Conservation (phyloP, 148 eudicot genomes). For the Spergularia marina region DNA sequence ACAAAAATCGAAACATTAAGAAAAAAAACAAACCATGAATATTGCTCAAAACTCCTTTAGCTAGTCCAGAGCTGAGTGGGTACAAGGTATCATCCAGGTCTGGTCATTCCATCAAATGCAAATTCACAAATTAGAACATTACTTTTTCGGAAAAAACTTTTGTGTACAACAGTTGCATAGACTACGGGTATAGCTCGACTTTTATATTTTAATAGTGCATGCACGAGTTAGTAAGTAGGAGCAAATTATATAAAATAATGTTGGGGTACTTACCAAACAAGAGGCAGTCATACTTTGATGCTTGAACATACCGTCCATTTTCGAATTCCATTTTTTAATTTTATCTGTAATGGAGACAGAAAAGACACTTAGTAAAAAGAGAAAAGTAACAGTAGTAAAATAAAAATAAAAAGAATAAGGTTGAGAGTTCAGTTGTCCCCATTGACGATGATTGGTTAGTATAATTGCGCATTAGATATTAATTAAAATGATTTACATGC, state of each 20-base stretch:
- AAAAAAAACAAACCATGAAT: slow-evolving; percentile 51
- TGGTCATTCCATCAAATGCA: slow-evolving; percentile 24
- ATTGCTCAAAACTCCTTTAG: slow-evolving; percentile 50
- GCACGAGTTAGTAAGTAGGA: neutral
- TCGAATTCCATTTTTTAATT: slow-evolving; percentile 53
- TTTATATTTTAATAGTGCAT: neutral
- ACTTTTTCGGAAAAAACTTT: too few species aligned
- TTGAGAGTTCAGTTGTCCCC: too few species aligned
- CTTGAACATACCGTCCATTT: slow-evolving; percentile 36
- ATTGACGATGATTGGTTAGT: too few species aligned
- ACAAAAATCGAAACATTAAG: neutral
- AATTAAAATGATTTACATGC: neutral
- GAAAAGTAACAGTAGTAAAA: too few species aligned
- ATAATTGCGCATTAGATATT: too few species aligned
- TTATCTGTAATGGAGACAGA: neutral
- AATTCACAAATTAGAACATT: too few species aligned
- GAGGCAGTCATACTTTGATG: slow-evolving; percentile 72
- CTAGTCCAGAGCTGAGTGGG: slow-evolving; percentile 64
- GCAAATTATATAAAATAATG: neutral
- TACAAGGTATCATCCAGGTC: slow-evolving; percentile 95
- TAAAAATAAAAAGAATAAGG: too few species aligned
- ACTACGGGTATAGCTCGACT: neutral
- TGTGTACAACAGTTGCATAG: too few species aligned
- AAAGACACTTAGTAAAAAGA: neutral
- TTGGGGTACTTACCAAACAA: slow-evolving; percentile 53